phyloP scores from a whole-genome alignment of 805 yeast species.

The Wickerhamomyces queroliae region DNA sequence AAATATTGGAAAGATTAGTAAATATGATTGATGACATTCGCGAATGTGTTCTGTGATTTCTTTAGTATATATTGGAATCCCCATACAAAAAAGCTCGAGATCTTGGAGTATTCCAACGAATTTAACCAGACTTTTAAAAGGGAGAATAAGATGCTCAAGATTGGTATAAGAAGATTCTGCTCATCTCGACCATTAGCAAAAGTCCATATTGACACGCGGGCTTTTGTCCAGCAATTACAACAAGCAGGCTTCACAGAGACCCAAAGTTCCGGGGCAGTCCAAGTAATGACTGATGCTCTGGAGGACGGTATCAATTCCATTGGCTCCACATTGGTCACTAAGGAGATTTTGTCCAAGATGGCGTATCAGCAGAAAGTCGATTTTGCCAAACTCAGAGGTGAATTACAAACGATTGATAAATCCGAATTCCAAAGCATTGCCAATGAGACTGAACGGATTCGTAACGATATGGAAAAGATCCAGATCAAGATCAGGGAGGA shows the following conservation, averaged over 20 bases:
- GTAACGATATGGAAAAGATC: slow-evolving; percentile 80
- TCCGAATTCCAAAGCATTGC: slow-evolving; percentile 77
- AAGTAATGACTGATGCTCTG: slow-evolving; percentile 65
- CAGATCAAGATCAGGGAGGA: slow-evolving; percentile 85
- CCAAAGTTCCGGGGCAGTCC: slow-evolving; percentile 79
- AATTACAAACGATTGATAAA: slow-evolving; percentile 80
- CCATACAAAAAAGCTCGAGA: too few relatives aligned
- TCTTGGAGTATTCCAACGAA: too few relatives aligned
- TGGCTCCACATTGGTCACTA: slow-evolving; percentile 73
- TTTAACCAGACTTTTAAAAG: neutral
- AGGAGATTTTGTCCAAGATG: slow-evolving; percentile 75
- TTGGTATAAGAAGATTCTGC: slow-evolving; percentile 3
- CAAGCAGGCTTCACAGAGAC: slow-evolving; percentile 64
- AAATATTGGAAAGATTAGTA: too few relatives aligned
- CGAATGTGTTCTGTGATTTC: neutral
- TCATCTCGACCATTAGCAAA: neutral
- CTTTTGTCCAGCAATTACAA: slow-evolving; percentile 23
- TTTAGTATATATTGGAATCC: too few relatives aligned
- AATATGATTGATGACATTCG: neutral
- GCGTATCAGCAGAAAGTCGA: slow-evolving; percentile 96
- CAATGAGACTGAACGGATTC: slow-evolving; percentile 81
- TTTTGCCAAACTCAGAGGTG: slow-evolving; percentile 91
- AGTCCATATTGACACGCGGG: slow-evolving; percentile 22
- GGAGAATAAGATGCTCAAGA: neutral
- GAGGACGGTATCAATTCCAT: slow-evolving; percentile 76